A percentile compares a stretch with the other conserved stretches of the same genome.
Evolutionary conservation across 2,329 filamentous ascomycete genomes (phyloP).

Genomic region (Talaromyces marneffei): DNA sequence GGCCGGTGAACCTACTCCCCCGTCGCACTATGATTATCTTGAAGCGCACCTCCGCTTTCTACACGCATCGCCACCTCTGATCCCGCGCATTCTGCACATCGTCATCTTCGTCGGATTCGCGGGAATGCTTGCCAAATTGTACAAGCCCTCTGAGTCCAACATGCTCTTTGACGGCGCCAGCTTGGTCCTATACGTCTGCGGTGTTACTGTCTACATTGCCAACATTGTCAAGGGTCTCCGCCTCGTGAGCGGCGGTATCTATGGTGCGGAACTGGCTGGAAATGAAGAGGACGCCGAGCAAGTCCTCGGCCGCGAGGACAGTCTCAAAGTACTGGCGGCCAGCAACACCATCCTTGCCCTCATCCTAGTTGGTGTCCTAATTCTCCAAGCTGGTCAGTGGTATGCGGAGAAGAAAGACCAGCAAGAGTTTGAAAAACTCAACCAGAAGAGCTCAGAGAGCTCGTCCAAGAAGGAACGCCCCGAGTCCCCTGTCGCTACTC

Average conservation of each 20-base stretch:
- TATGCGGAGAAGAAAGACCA: slow-evolving; percentile 92
- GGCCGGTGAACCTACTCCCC: slow-evolving; percentile 37
- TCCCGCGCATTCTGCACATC: slow-evolving; percentile 89
- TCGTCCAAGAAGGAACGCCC: slow-evolving; percentile 15
- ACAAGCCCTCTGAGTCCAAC: slow-evolving; percentile 88
- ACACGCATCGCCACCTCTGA: slow-evolving; percentile 84
- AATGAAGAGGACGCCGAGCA: slow-evolving; percentile 53
- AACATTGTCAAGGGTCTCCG: slow-evolving; percentile 95
- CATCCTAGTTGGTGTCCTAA: slow-evolving; percentile 82
- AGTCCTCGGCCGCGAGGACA: slow-evolving; percentile 77
- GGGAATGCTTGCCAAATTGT: slow-evolving; percentile 90
- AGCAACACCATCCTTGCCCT: slow-evolving; percentile 95
- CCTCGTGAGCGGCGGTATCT: slow-evolving; percentile 69
- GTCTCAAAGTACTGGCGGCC: slow-evolving; percentile 80
- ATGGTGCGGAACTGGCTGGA: slow-evolving; percentile 44
- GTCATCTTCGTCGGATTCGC: slow-evolving; percentile 81
- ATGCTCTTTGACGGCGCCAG: slow-evolving; percentile 82
- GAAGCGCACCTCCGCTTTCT: slow-evolving; percentile 88
- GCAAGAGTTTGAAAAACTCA: slow-evolving; percentile 66
- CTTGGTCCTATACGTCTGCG: slow-evolving; percentile 71
- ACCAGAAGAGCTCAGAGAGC: slow-evolving; percentile 49
- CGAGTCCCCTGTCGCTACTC: slow-evolving; percentile 8
- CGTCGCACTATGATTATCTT: slow-evolving; percentile 73
- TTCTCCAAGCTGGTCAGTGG: slow-evolving; percentile 95
- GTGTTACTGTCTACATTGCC: slow-evolving; percentile 84